These are phyloP conservation scores for Moesziomyces antarcticus DNA, from an alignment of 1,284 basidiomycete genomes.

Conservation along the genomic window DNA sequence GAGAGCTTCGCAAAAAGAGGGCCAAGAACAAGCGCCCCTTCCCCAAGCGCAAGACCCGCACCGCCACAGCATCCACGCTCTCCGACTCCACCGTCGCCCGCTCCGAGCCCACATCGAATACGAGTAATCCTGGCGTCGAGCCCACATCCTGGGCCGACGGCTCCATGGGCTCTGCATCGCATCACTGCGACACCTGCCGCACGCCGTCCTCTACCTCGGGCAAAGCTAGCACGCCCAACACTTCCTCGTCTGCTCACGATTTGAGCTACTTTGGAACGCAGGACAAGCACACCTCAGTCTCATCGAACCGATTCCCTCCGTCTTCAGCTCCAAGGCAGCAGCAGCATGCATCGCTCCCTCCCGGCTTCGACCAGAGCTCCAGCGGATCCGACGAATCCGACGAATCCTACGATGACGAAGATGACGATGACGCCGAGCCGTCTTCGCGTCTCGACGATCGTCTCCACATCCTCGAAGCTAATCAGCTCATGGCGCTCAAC, in stretches of 20 bases:
- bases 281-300: background rate
- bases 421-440: constrained; percentile 13
- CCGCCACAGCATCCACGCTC: background rate
- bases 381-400: constrained; percentile 19
- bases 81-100: background rate
- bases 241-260: constrained; percentile 21
- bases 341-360: background rate
- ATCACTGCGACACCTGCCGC: constrained; percentile 14
- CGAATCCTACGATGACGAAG: background rate
- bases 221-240: constrained; percentile 22
- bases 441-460: constrained; percentile 11
- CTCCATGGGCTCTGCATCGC: constrained; percentile 15
- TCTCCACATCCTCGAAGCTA: constrained; percentile 19
- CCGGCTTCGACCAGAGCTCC: constrained; percentile 10
- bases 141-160: constrained; percentile 15
- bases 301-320: background rate
- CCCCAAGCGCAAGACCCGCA: constrained; percentile 30
- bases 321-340: background rate
- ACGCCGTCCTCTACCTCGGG: constrained; percentile 25
- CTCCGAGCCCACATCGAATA: background rate
- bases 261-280: constrained; percentile 2
- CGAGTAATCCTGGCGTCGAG: background rate
- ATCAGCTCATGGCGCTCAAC: constrained; percentile 18
- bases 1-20: constrained; percentile 42
- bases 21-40: constrained; percentile 44